These are phyloP conservation scores for Lentinula aciculospora DNA, from an alignment of 768 basidiomycete genomes.

Conservation along the genomic window DNA sequence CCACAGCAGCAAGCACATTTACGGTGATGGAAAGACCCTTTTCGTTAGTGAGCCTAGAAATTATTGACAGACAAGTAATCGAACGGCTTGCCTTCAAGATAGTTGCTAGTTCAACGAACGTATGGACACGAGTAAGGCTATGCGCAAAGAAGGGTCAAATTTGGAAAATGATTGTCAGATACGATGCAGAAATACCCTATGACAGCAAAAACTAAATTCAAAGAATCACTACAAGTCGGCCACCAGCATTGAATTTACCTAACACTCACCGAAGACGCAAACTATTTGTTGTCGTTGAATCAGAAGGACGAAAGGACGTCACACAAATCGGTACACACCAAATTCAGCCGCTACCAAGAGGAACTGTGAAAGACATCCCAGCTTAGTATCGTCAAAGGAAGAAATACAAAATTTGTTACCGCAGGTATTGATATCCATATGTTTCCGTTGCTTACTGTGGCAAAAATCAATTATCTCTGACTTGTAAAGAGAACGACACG, in stretches of 20 bases:
- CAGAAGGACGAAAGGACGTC: background rate
- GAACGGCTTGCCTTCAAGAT: constrained; percentile 24
- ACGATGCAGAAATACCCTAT: background rate
- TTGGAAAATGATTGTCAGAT: background rate
- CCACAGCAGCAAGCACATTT: constrained; percentile 39
- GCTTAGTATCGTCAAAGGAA: background rate
- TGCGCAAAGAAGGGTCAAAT: background rate
- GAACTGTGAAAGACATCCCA: constrained; percentile 12
- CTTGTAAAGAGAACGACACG: constrained; percentile 11
- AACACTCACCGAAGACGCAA: constrained; percentile 15
- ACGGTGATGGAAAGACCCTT: constrained; percentile 36
- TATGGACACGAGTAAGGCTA: constrained; percentile 25
- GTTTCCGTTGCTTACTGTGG: constrained; percentile 35
- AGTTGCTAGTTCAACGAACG: constrained; percentile 24
- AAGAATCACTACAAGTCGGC: background rate
- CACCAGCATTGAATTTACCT: background rate
- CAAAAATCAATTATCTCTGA: background rate
- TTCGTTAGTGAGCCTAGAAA: background rate
- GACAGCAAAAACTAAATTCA: constrained; percentile 1
- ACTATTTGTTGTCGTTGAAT: constrained; percentile 12
- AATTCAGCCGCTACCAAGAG: constrained; percentile 36
- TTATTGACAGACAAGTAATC: background rate
- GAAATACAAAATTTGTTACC: constrained; percentile 17
- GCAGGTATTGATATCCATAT: constrained; percentile 23
- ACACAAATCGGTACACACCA: constrained; percentile 15